phyloP scores from a whole-genome alignment of 345 rosid species.

The Pistacia atlantica region DNA sequence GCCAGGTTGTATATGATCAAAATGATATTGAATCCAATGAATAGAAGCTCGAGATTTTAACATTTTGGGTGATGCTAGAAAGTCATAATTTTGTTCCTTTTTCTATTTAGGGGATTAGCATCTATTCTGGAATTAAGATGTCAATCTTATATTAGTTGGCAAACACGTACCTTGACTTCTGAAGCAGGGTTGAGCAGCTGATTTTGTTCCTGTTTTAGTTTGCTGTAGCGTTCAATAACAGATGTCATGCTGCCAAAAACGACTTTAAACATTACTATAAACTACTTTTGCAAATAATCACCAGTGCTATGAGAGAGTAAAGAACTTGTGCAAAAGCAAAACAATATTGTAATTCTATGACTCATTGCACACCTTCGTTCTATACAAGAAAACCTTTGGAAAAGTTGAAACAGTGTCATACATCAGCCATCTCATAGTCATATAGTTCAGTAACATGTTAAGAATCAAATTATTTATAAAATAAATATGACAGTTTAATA shows the following conservation, averaged over 20 bases:
- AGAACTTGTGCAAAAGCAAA: too few relatives aligned
- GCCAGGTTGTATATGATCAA: background rate
- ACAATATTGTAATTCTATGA: too few relatives aligned
- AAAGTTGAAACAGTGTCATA: too few relatives aligned
- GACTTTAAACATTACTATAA: background rate
- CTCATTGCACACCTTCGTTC: too few relatives aligned
- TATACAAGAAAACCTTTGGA: too few relatives aligned
- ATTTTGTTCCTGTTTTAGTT: slow-evolving; percentile 54
- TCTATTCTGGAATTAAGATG: background rate
- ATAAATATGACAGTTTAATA: too few relatives aligned
- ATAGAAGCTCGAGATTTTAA: background rate
- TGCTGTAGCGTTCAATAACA: slow-evolving; percentile 67
- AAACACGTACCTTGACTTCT: slow-evolving; percentile 59
- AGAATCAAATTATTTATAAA: too few relatives aligned
- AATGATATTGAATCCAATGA: background rate
- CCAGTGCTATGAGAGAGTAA: too few relatives aligned
- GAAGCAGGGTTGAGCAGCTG: slow-evolving; percentile 58
- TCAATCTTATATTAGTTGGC: background rate
- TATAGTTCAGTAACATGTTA: too few relatives aligned
- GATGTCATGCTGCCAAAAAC: slow-evolving; percentile 52
- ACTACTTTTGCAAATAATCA: background rate
- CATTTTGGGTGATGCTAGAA: background rate
- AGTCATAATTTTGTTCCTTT: background rate
- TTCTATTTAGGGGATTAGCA: too few relatives aligned
- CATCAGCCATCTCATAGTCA: too few relatives aligned